Evolutionary conservation across 2,329 filamentous ascomycete species (phyloP), one percentile per base, ranked within the genome.

Genomic region (Akanthomyces uredinophilus): DNA sequence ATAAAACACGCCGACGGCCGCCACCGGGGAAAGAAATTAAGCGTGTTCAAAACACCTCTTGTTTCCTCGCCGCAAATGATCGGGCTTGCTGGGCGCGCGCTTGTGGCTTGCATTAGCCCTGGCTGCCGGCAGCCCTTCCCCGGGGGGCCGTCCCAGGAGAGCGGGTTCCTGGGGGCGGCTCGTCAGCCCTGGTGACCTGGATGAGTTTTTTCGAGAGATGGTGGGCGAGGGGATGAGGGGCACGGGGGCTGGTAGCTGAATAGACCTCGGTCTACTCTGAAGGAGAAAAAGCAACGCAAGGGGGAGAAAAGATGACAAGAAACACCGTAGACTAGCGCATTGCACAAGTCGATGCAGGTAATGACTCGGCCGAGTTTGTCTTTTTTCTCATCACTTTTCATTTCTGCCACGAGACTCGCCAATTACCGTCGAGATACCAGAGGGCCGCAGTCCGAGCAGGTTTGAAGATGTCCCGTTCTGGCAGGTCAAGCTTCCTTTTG

Each of bases 1-100:
- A 49, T 16, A 14, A 47, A 13, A 24, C 5, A 13, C 29, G 22
- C n/a, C 27, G 29, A 51, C 49, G 49, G 18, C 29, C 29, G 32
- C 32, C 32, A 35, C 32, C 14, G 37, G 13, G 13, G 37, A 39
- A 39, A 39, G n/a, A n/a, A n/a, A n/a, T n/a, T n/a, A n/a, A 22
- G 32, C 29, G n/a, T 11, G 5, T 13, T 37, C 11, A 22, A 41
- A 43, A 20, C 20, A 11, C 32, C 39, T 39, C n/a, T 56, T 56
- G 53, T 50, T 41, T 41, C 44, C 55, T 58, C 55, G 46, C 55
- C 44, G 55, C 55, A 41, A 58, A 50, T 20, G 55, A 50, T 58
- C 55, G 55, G 55, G 32, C 55, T 43, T 20, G 39, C 55, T 49
- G 37, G 44, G 55, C 44, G 43, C 44, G 43, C 27, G 10, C 22